phyloP scores from a whole-genome alignment of 2,329 filamentous ascomycete genomes.

The Alternaria triticimaculans region DNA sequence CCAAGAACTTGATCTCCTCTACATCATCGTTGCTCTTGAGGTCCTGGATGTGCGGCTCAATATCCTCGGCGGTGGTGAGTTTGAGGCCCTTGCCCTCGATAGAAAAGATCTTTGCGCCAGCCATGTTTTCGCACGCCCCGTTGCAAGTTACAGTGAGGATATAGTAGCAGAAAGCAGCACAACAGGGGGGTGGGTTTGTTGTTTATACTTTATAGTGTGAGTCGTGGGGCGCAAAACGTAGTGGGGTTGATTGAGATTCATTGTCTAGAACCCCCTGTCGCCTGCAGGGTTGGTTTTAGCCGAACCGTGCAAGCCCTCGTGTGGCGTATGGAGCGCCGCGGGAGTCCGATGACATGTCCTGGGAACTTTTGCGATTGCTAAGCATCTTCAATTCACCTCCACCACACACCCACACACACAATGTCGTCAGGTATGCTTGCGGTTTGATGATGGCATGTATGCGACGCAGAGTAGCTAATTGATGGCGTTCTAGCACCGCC shows the following conservation, averaged over 20 bases:
- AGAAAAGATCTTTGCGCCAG: constrained; percentile 74
- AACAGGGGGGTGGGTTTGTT: not conserved
- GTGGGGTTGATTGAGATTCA: constrained; percentile 33
- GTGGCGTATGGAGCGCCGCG: constrained; percentile 14
- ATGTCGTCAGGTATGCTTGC: constrained; percentile 45
- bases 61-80: constrained; percentile 85
- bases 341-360: constrained; percentile 32
- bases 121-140: constrained; percentile 46
- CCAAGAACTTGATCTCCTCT: constrained; percentile 84
- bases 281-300: constrained; percentile 14
- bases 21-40: constrained; percentile 75
- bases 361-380: constrained; percentile 36
- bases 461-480: constrained; percentile 14
- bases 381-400: constrained; percentile 25
- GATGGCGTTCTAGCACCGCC: constrained; percentile 29
- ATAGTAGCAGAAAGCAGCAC: constrained; percentile 2
- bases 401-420: constrained; percentile 21
- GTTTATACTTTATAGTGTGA: constrained; percentile 4
- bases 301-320: not conserved
- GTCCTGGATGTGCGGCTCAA: constrained; percentile 81
- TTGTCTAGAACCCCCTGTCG: constrained; percentile 20
- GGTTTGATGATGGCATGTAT: not conserved
- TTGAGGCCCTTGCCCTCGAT: constrained; percentile 92
- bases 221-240: constrained; percentile 19
- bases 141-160: not conserved